A percentile compares a stretch with the other conserved stretches of the same genome.
phyloP scores from a whole-genome alignment of 257 asterid genomes.

The Verbena officinalis region DNA sequence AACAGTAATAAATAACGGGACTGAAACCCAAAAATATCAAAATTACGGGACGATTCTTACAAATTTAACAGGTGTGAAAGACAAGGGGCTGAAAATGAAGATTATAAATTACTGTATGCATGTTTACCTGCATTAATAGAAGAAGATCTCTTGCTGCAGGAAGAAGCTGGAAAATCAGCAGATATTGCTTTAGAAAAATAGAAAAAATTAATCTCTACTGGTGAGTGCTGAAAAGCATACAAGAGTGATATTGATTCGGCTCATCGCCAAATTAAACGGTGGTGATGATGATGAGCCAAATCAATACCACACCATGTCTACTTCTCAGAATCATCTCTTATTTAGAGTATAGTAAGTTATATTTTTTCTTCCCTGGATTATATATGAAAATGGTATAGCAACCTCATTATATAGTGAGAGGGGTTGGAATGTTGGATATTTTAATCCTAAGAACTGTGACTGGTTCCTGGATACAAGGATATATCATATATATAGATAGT shows the following conservation, averaged over 20 bases:
- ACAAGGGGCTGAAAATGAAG: too few relatives aligned
- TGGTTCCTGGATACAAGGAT: conserved; percentile 22
- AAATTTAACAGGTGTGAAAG: too few relatives aligned
- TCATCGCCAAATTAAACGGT: conserved; percentile 36
- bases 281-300: conserved; percentile 35
- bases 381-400: conserved; percentile 14
- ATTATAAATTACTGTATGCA: too few relatives aligned
- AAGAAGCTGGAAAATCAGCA: too few relatives aligned
- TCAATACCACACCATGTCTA: conserved; percentile 51
- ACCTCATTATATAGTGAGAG: conserved; percentile 22
- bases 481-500: too few relatives aligned
- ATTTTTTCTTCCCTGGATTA: neutral
- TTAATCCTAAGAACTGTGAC: neutral
- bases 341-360: neutral
- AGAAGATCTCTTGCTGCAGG: too few relatives aligned
- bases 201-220: neutral
- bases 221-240: conserved; percentile 53
- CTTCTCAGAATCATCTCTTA: conserved; percentile 25
- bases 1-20: too few relatives aligned
- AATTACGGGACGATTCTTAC: too few relatives aligned
- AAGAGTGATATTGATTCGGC: conserved; percentile 88
- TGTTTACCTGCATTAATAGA: too few relatives aligned
- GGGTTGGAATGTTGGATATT: conserved; percentile 3
- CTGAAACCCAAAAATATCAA: too few relatives aligned
- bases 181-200: too few relatives aligned